Evolutionary conservation across 2,329 filamentous ascomycete species (phyloP).

Genomic region (Alternaria sp.): DNA sequence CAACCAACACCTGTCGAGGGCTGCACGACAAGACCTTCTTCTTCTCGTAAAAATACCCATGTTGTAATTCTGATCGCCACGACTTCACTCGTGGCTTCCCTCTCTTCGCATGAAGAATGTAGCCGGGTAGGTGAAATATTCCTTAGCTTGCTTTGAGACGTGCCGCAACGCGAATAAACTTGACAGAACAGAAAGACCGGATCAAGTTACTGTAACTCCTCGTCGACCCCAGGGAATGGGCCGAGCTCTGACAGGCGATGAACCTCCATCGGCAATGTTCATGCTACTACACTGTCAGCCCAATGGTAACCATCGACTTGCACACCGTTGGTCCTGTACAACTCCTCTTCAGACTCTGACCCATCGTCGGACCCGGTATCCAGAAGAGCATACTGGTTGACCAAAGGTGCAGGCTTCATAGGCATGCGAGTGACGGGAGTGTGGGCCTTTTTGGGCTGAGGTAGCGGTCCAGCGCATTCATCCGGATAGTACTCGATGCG

Average conservation of each 20-base stretch:
- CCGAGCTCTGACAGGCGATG: not conserved
- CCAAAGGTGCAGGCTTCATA: conserved; percentile 26
- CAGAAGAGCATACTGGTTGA: conserved; percentile 43
- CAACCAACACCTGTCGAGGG: not conserved
- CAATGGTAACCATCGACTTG: conserved; percentile 25
- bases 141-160: not conserved
- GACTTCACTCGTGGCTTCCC: not conserved
- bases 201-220: not conserved
- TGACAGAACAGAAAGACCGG: not conserved
- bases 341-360: conserved; percentile 36
- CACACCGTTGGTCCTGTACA: conserved; percentile 28
- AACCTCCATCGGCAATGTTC: not conserved
- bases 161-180: not conserved
- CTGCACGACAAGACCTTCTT: not conserved
- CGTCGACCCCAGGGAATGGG: not conserved
- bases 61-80: not conserved
- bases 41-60: not conserved
- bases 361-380: conserved; percentile 33
- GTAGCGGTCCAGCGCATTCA: conserved; percentile 70
- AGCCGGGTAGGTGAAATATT: not conserved
- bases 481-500: conserved; percentile 75
- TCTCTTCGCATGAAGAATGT: not conserved
- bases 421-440: conserved; percentile 9
- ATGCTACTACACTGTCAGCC: conserved; percentile 29
- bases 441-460: conserved; percentile 27